phyloP scores from a whole-genome alignment of 2,329 filamentous ascomycete species.

The Epichloe scottii region DNA sequence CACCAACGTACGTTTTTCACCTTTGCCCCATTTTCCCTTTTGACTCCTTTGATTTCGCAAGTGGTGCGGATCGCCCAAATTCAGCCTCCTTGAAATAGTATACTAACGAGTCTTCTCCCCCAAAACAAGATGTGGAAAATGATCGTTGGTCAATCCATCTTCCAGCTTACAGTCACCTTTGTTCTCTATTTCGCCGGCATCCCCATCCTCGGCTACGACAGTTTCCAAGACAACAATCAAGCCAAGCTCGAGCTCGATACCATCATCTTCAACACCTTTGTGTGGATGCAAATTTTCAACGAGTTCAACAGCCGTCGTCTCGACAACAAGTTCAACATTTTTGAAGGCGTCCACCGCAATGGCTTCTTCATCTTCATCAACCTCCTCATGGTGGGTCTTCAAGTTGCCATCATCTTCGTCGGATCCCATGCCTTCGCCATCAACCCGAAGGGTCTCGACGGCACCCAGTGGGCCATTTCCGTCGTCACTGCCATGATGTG shows the following conservation, averaged over 20 bases:
- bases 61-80: too few relatives aligned
- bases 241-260: conserved; percentile 25
- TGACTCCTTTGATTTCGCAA: too few relatives aligned
- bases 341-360: conserved; percentile 75
- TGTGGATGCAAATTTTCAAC: conserved; percentile 99
- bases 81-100: too few relatives aligned
- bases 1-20: conserved; percentile 15
- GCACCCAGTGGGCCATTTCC: conserved; percentile 71
- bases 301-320: conserved; percentile 84
- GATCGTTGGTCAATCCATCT: conserved; percentile 87
- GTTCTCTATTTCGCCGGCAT: conserved; percentile 59
- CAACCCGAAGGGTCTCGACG: conserved; percentile 11
- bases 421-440: conserved; percentile 66
- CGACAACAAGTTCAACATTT: conserved; percentile 92
- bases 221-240: conserved; percentile 32
- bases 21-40: conserved; percentile 13
- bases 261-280: conserved; percentile 90
- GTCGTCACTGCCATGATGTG: conserved; percentile 75
- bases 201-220: conserved; percentile 51
- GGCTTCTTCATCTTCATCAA: conserved; percentile 84
- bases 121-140: conserved; percentile 97
- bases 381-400: conserved; percentile 74
- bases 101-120: conserved; percentile 25
- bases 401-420: conserved; percentile 75
- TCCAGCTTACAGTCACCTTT: conserved; percentile 71